Evolutionary conservation across 345 rosid species (phyloP), one percentile per base, ranked within the genome.

Genomic region (Eucalyptus pauciflora): DNA sequence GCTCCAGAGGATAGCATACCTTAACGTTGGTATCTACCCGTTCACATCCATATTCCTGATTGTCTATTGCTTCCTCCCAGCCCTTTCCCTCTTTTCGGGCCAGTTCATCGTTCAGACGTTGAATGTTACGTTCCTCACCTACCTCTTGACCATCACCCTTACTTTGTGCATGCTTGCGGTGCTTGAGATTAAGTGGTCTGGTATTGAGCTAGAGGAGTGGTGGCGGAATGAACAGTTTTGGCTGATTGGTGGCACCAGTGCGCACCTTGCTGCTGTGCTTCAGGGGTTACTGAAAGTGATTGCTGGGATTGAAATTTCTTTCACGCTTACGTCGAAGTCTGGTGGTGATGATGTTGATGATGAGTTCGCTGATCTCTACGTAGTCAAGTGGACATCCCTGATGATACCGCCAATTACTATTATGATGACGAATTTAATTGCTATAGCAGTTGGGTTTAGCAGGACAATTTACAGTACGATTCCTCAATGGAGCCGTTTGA

Each of bases 141-240:
- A 97, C 93, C 97, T 97, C 86, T 96, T 97, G 51, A 88, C 88
- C 90, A 97, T 97, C 89, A 93, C 98, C 15, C 76, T 97, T 86
- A 97, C 98, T 12, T 94, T 97, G 52, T 94, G 96, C 90, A 62
- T 95, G 87, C 97, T 97, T 29, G 99, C 99, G 4, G 31, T 97
- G 31, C 99, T 97, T 3, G 99, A 97, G 95, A 95, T 97, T 88
- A 96, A 95, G 92, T 97, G 99, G 99, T 97, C 99, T 2, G 99
- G 99, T 10, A 97, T 97, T 60, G 95, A 92, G 67, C 92, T 97
- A 3, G 99, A 97, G 83, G 99, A 97, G 85, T 97, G 99, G 99
- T 97, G 99, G 99, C 95, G 99, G 90, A 97, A 97, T 87, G 99
- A 97, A 88, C 99, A 97, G 93, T 97, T 97, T 91, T 97, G 99